Percentiles rank a stretch among this genome's conserved stretches.
These are phyloP conservation scores for Cinnamomum chago DNA, from an alignment of 164 flowering plant genomes.

Conservation along the genomic window DNA sequence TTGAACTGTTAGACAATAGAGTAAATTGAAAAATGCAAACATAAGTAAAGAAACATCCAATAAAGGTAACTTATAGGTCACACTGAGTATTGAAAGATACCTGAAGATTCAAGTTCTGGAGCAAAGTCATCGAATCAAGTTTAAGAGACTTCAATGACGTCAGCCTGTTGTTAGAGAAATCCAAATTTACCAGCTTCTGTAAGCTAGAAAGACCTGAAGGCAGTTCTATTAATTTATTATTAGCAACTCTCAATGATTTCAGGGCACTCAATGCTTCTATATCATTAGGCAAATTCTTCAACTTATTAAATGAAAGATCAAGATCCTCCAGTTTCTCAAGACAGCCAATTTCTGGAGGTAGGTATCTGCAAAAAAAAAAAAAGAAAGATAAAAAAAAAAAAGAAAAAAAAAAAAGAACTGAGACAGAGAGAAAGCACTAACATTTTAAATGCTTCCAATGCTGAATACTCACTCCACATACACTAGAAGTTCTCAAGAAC, in stretches of 20 bases:
- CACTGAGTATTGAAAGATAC: conserved; percentile 29
- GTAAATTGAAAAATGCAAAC: neutral
- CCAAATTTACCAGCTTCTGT: conserved; percentile 66
- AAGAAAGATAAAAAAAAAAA: conserved; percentile 4
- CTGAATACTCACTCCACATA: too few species aligned
- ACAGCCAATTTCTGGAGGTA: conserved; percentile 86
- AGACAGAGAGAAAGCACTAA: neutral
- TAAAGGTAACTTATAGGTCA: neutral
- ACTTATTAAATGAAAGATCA: conserved; percentile 89
- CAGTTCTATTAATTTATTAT: conserved; percentile 73
- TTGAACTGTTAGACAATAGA: neutral
- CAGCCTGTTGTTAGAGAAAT: conserved; percentile 81
- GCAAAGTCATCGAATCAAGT: conserved; percentile 61
- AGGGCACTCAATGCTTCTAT: conserved; percentile 57
- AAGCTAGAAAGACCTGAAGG: conserved; percentile 57
- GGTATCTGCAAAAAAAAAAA: conserved; percentile 47
- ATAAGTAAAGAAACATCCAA: neutral
- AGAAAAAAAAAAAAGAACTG: neutral
- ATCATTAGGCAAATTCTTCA: conserved; percentile 73
- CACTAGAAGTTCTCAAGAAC: neutral
- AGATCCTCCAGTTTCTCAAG: conserved; percentile 68
- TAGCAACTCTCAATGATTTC: conserved; percentile 64
- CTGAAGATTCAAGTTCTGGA: conserved; percentile 74
- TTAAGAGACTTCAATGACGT: conserved; percentile 68
- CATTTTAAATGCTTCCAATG: too few species aligned